Evolutionary conservation across 768 basidiomycete genomes (phyloP), one percentile per base, ranked within the genome.

Genomic region (Dacryopinax spathularia): DNA sequence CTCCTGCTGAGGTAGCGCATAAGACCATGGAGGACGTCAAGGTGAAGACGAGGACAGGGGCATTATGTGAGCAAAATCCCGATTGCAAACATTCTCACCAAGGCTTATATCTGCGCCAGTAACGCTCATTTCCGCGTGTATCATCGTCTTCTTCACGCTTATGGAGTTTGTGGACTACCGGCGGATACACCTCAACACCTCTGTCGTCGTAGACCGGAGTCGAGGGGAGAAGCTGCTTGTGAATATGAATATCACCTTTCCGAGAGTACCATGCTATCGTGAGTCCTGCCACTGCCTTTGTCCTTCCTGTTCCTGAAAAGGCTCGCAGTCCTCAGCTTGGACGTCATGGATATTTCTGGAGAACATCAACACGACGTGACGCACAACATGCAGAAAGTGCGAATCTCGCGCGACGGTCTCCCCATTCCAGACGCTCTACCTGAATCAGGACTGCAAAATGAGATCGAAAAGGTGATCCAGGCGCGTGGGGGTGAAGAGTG

Each of bases 11-110:
- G 37, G n/a, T 6, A 5, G 20, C n/a, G 15, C 39, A 33, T 70
- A 99, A n/a, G 95, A 99, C 96, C 35, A 91, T 91, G 74, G 96
- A 98, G 72, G 96, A 99, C 80, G 96, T 99, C 67, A 98, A 98
- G 78, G 91, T 99, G 77, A 93, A 93, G 81, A 98, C 96, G 34
- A 84, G 93, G 64, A 91, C 89, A 48, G 94, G 90, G 68, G 95
- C 90, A 68, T 79, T 93, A 69, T 79, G 93, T 95, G 69, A 74
- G 89, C 27, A 29, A 15, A 35, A 60, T 33, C 10, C 29, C 15
- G 20, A 37, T 60, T 61, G 33, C 56, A 29, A 33, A 64, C 65
- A 44, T 20, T 60, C n/a, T 60, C 15, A 9, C 65, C 67, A 68
- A 34, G 33, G 60, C 12, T 62, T 64, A 37, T 64, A 34, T 62